Evolutionary conservation across 2,329 filamentous ascomycete species (phyloP).

Genomic region (Verticillium longisporum): DNA sequence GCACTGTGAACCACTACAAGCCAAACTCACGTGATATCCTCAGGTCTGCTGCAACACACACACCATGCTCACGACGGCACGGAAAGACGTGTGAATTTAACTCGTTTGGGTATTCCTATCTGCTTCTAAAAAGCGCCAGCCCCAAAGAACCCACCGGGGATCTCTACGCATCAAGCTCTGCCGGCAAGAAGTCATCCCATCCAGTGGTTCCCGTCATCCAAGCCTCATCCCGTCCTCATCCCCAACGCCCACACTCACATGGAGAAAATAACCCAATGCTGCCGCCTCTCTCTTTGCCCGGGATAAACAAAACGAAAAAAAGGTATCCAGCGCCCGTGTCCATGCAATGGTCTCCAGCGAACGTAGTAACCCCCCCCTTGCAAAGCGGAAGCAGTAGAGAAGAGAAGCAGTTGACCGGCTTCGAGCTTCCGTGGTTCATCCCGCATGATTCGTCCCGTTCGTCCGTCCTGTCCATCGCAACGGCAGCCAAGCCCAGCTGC

Average conservation of each 20-base stretch:
- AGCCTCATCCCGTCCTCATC: neutral
- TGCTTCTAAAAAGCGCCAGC: neutral
- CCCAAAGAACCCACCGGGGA: neutral
- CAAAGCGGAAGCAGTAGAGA: neutral
- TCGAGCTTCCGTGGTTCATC: constrained; percentile 2
- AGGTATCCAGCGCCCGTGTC: neutral
- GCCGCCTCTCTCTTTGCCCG: neutral
- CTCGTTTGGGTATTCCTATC: neutral
- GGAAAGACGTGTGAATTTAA: neutral
- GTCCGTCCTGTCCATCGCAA: constrained; percentile 5
- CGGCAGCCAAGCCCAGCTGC: constrained; percentile 11
- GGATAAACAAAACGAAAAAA: neutral
- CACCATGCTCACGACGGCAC: neutral
- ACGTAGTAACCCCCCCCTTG: neutral
- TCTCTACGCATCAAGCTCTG: neutral
- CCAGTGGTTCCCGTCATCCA: neutral
- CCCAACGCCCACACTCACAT: too few relatives aligned
- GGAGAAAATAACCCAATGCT: neutral
- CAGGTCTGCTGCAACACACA: neutral
- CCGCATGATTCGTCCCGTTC: constrained; percentile 7
- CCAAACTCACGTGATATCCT: neutral
- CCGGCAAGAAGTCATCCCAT: neutral
- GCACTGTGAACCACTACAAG: too few relatives aligned
- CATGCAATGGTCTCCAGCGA: constrained; percentile 1
- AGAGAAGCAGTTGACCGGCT: neutral